These are phyloP conservation scores for Sporothrix humicola DNA, from an alignment of 2,329 filamentous ascomycete genomes.

Conservation along the genomic window DNA sequence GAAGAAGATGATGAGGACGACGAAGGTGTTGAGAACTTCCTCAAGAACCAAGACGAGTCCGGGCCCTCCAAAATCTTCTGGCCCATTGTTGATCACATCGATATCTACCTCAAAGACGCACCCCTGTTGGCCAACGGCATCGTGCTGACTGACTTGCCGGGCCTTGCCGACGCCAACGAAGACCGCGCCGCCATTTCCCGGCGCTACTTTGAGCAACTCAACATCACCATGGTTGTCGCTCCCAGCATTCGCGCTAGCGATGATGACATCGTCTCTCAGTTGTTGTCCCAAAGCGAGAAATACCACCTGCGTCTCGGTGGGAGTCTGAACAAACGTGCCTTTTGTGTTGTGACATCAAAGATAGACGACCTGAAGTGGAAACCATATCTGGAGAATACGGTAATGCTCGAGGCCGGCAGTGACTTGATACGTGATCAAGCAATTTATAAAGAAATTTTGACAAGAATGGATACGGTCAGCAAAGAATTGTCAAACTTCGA, in stretches of 20 bases:
- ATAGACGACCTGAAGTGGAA: slow-evolving; percentile 42
- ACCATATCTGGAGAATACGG: slow-evolving; percentile 5
- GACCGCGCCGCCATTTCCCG: slow-evolving; percentile 42
- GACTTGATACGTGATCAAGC: background rate
- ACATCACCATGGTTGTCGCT: slow-evolving; percentile 43
- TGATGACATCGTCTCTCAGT: slow-evolving; percentile 37
- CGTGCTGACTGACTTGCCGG: slow-evolving; percentile 60
- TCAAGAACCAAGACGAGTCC: background rate
- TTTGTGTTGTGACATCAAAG: slow-evolving; percentile 43
- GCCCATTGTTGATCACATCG: slow-evolving; percentile 48
- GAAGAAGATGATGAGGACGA: background rate
- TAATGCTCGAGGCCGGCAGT: background rate
- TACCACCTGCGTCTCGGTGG: slow-evolving; percentile 42
- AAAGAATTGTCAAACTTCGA: background rate
- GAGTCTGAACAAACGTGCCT: slow-evolving; percentile 38
- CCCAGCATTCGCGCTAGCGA: slow-evolving; percentile 42
- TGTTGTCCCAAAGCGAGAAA: slow-evolving; percentile 43
- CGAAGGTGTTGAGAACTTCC: background rate
- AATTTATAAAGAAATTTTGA: background rate
- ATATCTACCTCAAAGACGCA: slow-evolving; percentile 51
- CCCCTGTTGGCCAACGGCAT: slow-evolving; percentile 55
- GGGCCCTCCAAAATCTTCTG: slow-evolving; percentile 38
- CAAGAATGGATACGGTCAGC: background rate
- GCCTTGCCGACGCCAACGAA: slow-evolving; percentile 51
- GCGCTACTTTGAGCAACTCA: slow-evolving; percentile 37